Percentiles rank a stretch among this genome's conserved stretches.
These are phyloP conservation scores for Lodderomyces margitis DNA, from an alignment of 1,139 yeast genomes.

Conservation along the genomic window DNA sequence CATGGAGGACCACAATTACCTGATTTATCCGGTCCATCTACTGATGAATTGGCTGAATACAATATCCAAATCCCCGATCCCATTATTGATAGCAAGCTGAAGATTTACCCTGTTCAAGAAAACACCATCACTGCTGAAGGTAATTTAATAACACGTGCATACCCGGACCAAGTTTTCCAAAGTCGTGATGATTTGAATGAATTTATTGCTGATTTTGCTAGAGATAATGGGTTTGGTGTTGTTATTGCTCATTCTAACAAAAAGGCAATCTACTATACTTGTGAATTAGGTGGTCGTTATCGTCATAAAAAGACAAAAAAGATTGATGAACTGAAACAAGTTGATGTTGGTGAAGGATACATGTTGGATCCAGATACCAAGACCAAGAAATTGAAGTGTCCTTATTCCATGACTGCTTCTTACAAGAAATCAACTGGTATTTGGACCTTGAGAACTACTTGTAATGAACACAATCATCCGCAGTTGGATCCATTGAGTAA, in stretches of 20 bases:
- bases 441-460: constrained; percentile 55
- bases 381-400: constrained; percentile 56
- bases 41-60: constrained; percentile 40
- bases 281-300: constrained; percentile 58
- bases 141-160: constrained; percentile 53
- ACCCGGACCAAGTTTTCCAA: constrained; percentile 53
- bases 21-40: constrained; percentile 18
- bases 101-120: constrained; percentile 47
- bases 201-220: constrained; percentile 55
- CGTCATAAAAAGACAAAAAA: constrained; percentile 50
- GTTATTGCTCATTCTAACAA: constrained; percentile 60
- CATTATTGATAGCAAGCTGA: constrained; percentile 43
- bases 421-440: constrained; percentile 47
- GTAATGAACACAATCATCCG: constrained; percentile 60
- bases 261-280: constrained; percentile 61
- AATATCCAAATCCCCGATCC: constrained; percentile 52
- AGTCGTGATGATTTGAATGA: constrained; percentile 52
- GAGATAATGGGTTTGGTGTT: constrained; percentile 58
- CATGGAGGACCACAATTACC: constrained; percentile 21
- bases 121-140: constrained; percentile 51
- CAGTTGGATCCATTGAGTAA: constrained; percentile 55
- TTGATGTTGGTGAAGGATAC: constrained; percentile 37
- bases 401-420: constrained; percentile 58
- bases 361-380: constrained; percentile 44
- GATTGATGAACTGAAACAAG: constrained; percentile 23